phyloP scores from a whole-genome alignment of 768 basidiomycete species.

The Hygrophorus pudorinus region DNA sequence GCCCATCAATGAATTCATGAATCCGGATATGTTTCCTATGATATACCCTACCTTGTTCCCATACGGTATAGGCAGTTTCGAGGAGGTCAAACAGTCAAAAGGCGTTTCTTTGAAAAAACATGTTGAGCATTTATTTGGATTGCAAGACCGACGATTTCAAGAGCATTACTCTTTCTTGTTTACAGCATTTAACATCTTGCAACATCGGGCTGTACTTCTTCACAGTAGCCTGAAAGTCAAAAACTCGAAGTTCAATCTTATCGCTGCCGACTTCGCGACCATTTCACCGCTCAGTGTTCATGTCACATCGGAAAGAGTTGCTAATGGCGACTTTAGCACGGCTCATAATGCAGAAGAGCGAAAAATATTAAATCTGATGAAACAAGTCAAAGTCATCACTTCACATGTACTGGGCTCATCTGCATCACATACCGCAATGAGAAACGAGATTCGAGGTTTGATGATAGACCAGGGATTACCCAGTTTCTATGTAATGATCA shows the following conservation, averaged over 20 bases:
- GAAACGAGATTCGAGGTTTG: too few species aligned
- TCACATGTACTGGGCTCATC: constrained; percentile 19
- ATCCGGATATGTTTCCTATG: constrained; percentile 27
- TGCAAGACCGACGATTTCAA: too few species aligned
- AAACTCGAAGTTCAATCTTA: constrained; percentile 16
- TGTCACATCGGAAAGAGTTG: constrained; percentile 15
- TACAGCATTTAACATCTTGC: constrained; percentile 30
- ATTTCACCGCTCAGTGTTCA: too few species aligned
- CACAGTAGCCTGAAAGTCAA: constrained; percentile 23
- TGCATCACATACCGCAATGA: too few species aligned
- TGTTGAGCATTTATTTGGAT: constrained; percentile 20
- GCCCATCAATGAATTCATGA: too few species aligned
- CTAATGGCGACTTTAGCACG: constrained; percentile 15
- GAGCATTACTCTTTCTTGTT: too few species aligned
- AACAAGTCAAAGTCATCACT: constrained; percentile 13
- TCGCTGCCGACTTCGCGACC: too few species aligned
- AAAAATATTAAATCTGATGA: constrained; percentile 14
- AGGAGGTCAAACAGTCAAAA: constrained; percentile 16
- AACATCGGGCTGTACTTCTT: constrained; percentile 20
- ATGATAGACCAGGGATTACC: constrained; percentile 26
- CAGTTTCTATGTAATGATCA: constrained; percentile 33
- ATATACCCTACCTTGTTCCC: constrained; percentile 35
- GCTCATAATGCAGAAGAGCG: constrained; percentile 24
- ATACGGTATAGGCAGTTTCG: constrained; percentile 32
- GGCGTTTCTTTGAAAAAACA: constrained; percentile 23